Evolutionary conservation across 225 moss, liverwort and hornwort species (phyloP), one percentile per base, ranked within the genome.

Genomic region (Climacium dendroides): DNA sequence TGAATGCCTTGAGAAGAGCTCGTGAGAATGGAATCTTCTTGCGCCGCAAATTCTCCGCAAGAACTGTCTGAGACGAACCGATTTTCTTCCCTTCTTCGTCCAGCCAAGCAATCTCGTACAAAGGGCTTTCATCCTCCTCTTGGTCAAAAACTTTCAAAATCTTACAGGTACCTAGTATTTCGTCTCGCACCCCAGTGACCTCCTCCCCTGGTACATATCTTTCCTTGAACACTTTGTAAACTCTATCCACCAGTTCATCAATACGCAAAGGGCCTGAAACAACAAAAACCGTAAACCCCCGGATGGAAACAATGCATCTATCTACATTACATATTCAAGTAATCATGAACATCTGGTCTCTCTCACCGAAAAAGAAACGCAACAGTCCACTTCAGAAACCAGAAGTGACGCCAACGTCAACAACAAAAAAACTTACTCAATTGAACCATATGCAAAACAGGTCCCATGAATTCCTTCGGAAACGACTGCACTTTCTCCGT

Each of bases 401-500:
- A 83, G 41, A 87, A 23, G 48, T 71, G 55, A 57, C 65, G 78
- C 41, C 67, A 63, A 86, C 78, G 63, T 64, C 81, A 80, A 32
- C 41, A 55, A 71, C 9, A 73, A 65, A 5, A 61, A 81, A 54
- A 98, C 97, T 88, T 90, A 99, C 99, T 96, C 82, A 96, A 94
- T 92, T 99, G 99, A 85, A 97, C 99, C 95, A 96, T 96, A 19
- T 93, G 96, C 85, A 99, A 91, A 87, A 99, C 97, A 81, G 99
- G 99, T 74, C 97, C 97, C 96, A 99, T 99, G 47, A 96, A 97
- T 85, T 99, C 99, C 89, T 97, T 99, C 63, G 99, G 99, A 84
- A 99, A 99, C 47, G 95, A 92, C 83, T 94, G 97, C 86, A 99
- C 96, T 94, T 95, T 96, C 90, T 99, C 99, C 84, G 94, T 94